A percentile compares a stretch with the other conserved stretches of the same genome.
Evolutionary conservation across 768 basidiomycete species (phyloP).

Genomic region (Lentinula boryana): DNA sequence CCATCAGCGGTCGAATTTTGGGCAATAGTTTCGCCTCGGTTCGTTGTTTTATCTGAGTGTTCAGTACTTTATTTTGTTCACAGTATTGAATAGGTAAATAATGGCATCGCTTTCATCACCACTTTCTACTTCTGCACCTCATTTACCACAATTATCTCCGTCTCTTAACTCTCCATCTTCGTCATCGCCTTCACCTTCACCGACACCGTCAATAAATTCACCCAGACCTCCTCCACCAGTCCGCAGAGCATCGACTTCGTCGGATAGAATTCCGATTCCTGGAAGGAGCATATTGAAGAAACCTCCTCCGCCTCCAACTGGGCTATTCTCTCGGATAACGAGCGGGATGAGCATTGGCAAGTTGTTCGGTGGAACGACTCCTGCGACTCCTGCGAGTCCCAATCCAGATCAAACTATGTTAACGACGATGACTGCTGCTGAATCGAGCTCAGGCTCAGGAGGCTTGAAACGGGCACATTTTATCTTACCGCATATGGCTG

Average conservation of each 20-base stretch:
- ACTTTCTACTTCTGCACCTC: not conserved
- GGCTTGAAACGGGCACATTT: conserved; percentile 76
- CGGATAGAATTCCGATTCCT: conserved; percentile 72
- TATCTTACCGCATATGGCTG: conserved; percentile 78
- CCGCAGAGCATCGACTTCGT: conserved; percentile 36
- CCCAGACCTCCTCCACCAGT: not conserved
- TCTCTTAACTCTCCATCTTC: not conserved
- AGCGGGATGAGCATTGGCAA: conserved; percentile 3
- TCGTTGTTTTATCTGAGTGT: too few relatives aligned
- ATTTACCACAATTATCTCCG: not conserved
- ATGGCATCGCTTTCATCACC: too few relatives aligned
- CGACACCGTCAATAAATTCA: not conserved
- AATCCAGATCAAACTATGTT: not conserved
- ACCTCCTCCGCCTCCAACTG: conserved; percentile 61
- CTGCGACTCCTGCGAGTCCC: not conserved
- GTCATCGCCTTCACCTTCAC: not conserved
- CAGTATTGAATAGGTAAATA: too few relatives aligned
- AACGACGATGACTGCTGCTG: conserved; percentile 36
- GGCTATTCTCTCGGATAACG: conserved; percentile 69
- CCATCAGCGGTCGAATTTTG: too few relatives aligned
- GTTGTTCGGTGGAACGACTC: not conserved
- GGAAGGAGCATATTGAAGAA: conserved; percentile 81
- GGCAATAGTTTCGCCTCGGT: too few relatives aligned
- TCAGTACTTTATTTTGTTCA: too few relatives aligned
- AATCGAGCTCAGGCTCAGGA: conserved; percentile 37